Conservation (phyloP, 805 yeast genomes). For the Kodamaea neixiangensis region DNA sequence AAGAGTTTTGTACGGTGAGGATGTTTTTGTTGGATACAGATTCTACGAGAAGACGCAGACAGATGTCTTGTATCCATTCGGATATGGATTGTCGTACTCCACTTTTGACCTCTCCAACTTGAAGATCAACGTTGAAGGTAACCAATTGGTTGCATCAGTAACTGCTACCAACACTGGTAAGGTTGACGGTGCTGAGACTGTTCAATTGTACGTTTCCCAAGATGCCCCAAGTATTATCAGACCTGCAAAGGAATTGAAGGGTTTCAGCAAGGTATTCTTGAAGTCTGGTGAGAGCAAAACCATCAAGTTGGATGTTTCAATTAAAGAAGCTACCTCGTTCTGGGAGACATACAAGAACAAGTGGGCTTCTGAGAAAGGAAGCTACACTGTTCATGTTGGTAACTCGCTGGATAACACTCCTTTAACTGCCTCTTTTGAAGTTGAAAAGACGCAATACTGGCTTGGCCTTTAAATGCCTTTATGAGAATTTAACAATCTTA, state of each 20-base stretch:
- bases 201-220: slow-evolving; percentile 53
- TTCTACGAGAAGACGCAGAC: slow-evolving; percentile 55
- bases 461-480: neutral
- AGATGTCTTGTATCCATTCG: slow-evolving; percentile 59
- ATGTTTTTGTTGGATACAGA: slow-evolving; percentile 63
- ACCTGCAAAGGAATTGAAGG: slow-evolving; percentile 62
- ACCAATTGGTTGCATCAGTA: slow-evolving; percentile 34
- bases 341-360: slow-evolving; percentile 49
- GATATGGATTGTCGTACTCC: slow-evolving; percentile 63
- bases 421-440: neutral
- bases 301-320: slow-evolving; percentile 37
- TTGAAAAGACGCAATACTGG: slow-evolving; percentile 8
- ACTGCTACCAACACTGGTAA: slow-evolving; percentile 51
- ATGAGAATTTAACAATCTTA: no score
- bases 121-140: slow-evolving; percentile 23
- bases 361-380: slow-evolving; percentile 56
- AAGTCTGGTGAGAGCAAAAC: slow-evolving; percentile 44
- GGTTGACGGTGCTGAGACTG: slow-evolving; percentile 53
- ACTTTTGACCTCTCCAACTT: slow-evolving; percentile 45
- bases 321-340: slow-evolving; percentile 55
- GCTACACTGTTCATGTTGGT: slow-evolving; percentile 38
- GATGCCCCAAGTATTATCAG: slow-evolving; percentile 43
- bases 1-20: slow-evolving; percentile 61
- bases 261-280: slow-evolving; percentile 51
- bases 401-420: neutral